Base-by-base conservation (phyloP, 1,139 yeast genomes). In the Petasospora rhodanensis region DNA sequence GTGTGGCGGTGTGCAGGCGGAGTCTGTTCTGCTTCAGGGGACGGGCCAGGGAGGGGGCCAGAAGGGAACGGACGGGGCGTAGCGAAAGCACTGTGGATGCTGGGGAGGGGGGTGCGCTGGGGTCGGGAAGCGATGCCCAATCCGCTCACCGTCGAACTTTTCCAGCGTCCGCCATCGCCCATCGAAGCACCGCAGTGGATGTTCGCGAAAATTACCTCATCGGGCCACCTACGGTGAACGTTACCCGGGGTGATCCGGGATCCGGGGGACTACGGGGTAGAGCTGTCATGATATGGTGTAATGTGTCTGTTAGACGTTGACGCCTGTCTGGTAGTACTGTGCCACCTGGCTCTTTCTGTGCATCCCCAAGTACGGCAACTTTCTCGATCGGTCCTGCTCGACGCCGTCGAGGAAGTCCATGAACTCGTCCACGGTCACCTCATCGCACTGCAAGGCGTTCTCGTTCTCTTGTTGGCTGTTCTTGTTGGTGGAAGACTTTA, bases 21-120 rank as follows among this genome's bases (percentile, higher is more conserved):
- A n/a, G n/a, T n/a, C n/a, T n/a, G n/a, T n/a, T n/a, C n/a, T n/a
- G n/a, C n/a, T n/a, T n/a, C n/a, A n/a, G n/a, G n/a, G 14, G 7
- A n/a, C 14, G 12, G 24, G 30, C 19, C 20, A 17, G 9, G 4
- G 16, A 14, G 6, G 20, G 16, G 19, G 20, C 28, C 30, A 29
- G 22, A 13, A 16, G 18, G 17, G 27, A 13, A 16, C 27, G 18
- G 18, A n/a, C 22, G 23, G 34, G 28, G 28, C 32, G 37, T 21
- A 18, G n/a, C 17, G 31, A 22, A 23, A 22, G 24, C 34, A 24
- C 31, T 27, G 28, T 34, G 34, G 26, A 24, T 24, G 26, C 14
- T 11, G n/a, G n/a, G n/a, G n/a, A n/a, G n/a, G n/a, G n/a, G n/a
- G n/a, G n/a, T n/a, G n/a, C n/a, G n/a, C n/a, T n/a, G n/a, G n/a